Evolutionary conservation across 2,329 filamentous ascomycete genomes (phyloP), one percentile per base, ranked within the genome.

Genomic region (Blastomyces gilchristii): DNA sequence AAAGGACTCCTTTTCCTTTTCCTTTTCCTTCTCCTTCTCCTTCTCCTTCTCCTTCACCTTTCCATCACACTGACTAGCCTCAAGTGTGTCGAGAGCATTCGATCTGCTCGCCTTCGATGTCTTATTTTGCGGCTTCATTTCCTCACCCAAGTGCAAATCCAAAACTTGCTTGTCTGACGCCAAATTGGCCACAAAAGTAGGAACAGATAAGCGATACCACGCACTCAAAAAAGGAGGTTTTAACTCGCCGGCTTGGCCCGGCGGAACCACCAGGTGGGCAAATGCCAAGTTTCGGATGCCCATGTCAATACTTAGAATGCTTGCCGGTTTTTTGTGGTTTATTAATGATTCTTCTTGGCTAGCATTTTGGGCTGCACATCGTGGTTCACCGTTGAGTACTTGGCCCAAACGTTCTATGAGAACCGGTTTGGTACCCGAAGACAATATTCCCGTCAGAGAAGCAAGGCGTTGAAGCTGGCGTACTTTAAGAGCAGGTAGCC

Each of bases 271-370:
- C 41, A 89, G 73, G 65, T 90, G 80, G 67, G 88, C 89, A 71
- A 85, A 90, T 0, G 89, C 90, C 3, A 95, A 78, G 72, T 95
- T 95, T 53, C 85, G 85, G 67, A 95, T 88, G 3, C 90, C 90
- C 84, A 94, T 88, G 73, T 95, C 90, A 65, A 95, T 87, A 71
- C 89, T 92, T 43, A 94, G 74, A 31, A 94, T 80, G 53, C 86
- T 80, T 68, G 68, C 63, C 16, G 50, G 63, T 58, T 62, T 49
- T 5, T 34, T 50, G 53, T 18, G 37, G 28, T 37, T 39, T 22
- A 43, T 37, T 34, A 61, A 45, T 11, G 14, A 18, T 6, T 54
- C 39, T 34, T 31, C 52, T n/a, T 68, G 60, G 25, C 67, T 22
- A 78, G 68, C 60, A 78, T 76, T 61, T 75, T 70, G 39, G 12